Evolutionary conservation across 1,284 basidiomycete species (phyloP).

Genomic region (Trametes polyzona): DNA sequence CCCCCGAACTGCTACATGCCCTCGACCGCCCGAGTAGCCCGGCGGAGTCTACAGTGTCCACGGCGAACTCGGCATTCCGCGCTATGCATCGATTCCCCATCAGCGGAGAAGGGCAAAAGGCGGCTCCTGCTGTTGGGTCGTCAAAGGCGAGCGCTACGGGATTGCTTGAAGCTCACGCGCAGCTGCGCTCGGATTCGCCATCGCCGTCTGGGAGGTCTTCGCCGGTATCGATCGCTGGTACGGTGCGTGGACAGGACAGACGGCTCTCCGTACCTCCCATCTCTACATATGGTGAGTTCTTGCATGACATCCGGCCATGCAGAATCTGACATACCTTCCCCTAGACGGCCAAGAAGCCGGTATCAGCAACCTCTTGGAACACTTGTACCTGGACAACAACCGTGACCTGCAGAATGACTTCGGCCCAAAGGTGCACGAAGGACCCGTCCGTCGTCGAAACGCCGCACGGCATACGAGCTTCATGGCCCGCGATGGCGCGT

Average conservation of each 20-base stretch:
- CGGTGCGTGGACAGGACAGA: conserved; percentile 50
- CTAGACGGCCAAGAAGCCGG: conserved; percentile 86
- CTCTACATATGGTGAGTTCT: conserved; percentile 68
- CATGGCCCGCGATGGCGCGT: conserved; percentile 57
- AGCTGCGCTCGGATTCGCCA: conserved; percentile 64
- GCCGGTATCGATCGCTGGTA: conserved; percentile 62
- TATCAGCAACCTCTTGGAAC: conserved; percentile 84
- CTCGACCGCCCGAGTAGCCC: conserved; percentile 69
- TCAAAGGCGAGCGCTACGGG: conserved; percentile 79
- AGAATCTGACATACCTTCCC: not conserved
- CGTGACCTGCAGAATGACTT: conserved; percentile 88
- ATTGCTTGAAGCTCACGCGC: conserved; percentile 69
- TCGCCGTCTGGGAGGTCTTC: conserved; percentile 73
- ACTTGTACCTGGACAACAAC: conserved; percentile 86
- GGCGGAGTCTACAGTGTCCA: conserved; percentile 73
- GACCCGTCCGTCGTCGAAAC: conserved; percentile 76
- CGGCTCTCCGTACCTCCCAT: conserved; percentile 57
- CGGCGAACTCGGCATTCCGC: conserved; percentile 62
- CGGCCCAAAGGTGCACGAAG: conserved; percentile 83
- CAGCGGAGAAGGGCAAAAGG: conserved; percentile 78
- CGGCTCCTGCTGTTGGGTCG: conserved; percentile 82
- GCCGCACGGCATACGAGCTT: conserved; percentile 62
- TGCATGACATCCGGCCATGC: not conserved
- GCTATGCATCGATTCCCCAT: conserved; percentile 64
- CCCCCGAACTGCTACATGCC: conserved; percentile 40